phyloP scores from a whole-genome alignment of 257 asterid species.

The Solanum corneliomulleri region DNA sequence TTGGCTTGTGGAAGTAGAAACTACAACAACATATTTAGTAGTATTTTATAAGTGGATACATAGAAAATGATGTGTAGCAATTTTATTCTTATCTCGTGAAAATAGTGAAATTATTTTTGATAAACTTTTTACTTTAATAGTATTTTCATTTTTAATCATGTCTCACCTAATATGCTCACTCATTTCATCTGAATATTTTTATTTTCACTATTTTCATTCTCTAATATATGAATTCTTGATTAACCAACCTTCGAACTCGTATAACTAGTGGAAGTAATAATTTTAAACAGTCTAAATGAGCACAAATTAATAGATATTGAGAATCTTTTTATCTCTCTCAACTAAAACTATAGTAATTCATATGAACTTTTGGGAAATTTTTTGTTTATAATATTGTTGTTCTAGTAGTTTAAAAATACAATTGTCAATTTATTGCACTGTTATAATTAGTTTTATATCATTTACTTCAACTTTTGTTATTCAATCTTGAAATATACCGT shows the following conservation, averaged over 20 bases:
- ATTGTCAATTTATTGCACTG: neutral
- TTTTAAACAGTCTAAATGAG: neutral
- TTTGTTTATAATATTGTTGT: neutral
- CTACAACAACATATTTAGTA: neutral
- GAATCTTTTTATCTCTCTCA: neutral
- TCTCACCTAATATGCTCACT: neutral
- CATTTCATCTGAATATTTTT: neutral
- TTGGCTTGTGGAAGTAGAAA: neutral
- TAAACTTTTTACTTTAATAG: fast-evolving
- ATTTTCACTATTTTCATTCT: neutral
- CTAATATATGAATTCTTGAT: neutral
- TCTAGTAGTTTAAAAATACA: neutral
- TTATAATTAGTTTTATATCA: neutral
- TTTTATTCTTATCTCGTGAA: neutral
- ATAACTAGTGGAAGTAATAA: neutral
- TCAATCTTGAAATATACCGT: no score
- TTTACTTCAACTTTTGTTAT: neutral
- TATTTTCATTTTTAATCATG: neutral
- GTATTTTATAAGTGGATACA: neutral
- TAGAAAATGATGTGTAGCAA: fast-evolving
- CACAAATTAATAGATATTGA: neutral
- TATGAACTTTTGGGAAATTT: neutral
- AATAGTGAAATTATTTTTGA: fast-evolving
- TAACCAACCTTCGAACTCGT: fast-evolving
- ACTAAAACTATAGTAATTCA: neutral